Evolutionary conservation across 345 rosid genomes (phyloP), one percentile per base, ranked within the genome.

Genomic region (Eucalyptus regnans): DNA sequence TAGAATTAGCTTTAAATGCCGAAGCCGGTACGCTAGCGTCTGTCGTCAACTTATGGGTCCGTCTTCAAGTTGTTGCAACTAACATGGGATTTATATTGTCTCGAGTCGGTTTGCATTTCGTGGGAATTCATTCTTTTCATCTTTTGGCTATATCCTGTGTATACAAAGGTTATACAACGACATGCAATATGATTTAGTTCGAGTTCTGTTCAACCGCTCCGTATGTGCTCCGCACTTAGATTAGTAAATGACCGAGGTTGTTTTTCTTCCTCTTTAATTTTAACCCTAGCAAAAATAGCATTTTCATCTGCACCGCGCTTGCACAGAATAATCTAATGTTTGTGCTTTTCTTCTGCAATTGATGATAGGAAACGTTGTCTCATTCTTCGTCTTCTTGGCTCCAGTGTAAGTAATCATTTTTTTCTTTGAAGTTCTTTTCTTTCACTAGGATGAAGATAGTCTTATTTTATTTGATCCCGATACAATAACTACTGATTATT

Each of bases 301-400:
- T 44, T 16, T 48, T 60, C 79, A 16, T 23, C 10, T 87, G 11
- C 5, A 29, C 37, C 17, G 1, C 6, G 22, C 23, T 43, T 46
- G 46, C 37, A 17, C 1, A 10, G 10, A 51, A n/a, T 66, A 27
- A 66, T 31, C 25, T 88, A 44, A 51, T 9, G 3, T 51, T 50
- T 62, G 44, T 43, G 3, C 12, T 48, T n/a, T 16, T 60, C 23
- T n/a, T 50, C 15, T 50, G 12, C 79, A 33, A 50, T 79, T 85
- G 46, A 84, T 90, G 50, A 44, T 92, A 98, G 99, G 99, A 48
- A 98, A 98, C 90, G 79, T 89, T 33, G 92, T 98, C 87, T 96
- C 99, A 8, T 60, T 94, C 90, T 85, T 94, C 58, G 99, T 98
- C 54, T 97, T 87, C 91, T 92, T 98, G 54, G 97, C 99, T 88